phyloP scores from a whole-genome alignment of 2,329 filamentous ascomycete species.

The Bimuria novae-zelandiae region DNA sequence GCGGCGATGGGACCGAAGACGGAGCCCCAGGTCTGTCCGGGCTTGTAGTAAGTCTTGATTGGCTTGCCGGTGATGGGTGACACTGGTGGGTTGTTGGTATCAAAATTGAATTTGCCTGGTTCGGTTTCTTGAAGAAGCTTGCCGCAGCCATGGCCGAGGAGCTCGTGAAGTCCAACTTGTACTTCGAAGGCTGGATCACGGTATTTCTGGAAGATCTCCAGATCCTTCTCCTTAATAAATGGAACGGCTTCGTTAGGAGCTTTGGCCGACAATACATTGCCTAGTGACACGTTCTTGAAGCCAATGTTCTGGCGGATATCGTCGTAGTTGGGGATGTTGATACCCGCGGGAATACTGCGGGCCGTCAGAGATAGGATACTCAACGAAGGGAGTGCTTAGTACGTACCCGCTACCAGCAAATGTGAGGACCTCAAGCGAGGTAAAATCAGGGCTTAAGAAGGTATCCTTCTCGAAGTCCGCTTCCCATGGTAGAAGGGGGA shows the following conservation, averaged over 20 bases:
- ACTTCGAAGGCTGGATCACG: slow-evolving; percentile 91
- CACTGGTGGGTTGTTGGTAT: slow-evolving; percentile 76
- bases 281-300: slow-evolving; percentile 92
- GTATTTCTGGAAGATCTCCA: slow-evolving; percentile 78
- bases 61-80: slow-evolving; percentile 80
- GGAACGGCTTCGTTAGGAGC: slow-evolving; percentile 90
- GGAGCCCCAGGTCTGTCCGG: slow-evolving; percentile 91
- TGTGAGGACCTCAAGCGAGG: slow-evolving; percentile 86
- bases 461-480: slow-evolving; percentile 94
- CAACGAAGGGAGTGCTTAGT: neutral
- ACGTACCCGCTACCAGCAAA: slow-evolving; percentile 66
- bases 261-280: slow-evolving; percentile 90
- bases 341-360: slow-evolving; percentile 60
- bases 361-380: slow-evolving; percentile 4
- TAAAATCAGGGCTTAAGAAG: slow-evolving; percentile 95
- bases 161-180: slow-evolving; percentile 92
- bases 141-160: slow-evolving; percentile 86
- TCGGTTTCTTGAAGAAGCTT: slow-evolving; percentile 91
- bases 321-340: slow-evolving; percentile 63
- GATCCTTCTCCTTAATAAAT: slow-evolving; percentile 80
- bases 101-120: slow-evolving; percentile 85
- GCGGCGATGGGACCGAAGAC: slow-evolving; percentile 88
- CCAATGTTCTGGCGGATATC: slow-evolving; percentile 77
- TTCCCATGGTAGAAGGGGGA: slow-evolving; percentile 87
- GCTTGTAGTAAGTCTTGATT: slow-evolving; percentile 87